Evolutionary conservation across 169 alveolate species (phyloP), one percentile per base, ranked within the genome.

Genomic region (Besnoitia besnoiti): DNA sequence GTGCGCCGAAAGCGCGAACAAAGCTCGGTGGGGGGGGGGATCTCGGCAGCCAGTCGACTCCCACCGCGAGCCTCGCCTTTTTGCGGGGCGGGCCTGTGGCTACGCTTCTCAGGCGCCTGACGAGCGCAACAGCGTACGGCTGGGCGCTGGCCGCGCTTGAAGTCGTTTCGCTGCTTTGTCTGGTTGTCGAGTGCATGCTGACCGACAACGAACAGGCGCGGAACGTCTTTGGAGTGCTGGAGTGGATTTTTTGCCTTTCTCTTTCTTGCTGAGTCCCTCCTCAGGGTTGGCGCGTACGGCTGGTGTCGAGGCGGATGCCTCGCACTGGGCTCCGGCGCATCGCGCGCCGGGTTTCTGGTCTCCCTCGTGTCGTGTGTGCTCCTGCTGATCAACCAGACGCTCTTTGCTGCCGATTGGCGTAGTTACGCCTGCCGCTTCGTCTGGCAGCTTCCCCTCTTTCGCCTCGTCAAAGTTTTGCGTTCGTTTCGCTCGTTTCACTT

Each of bases 141-240:
- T 39, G 82, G 0, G n/a, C 39, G 37, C 44, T 91, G 85, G 91
- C 94, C 19, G 91, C 89, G 30, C 85, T 55, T 24, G 91, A 91
- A 42, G 91, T 90, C 49, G 80, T 49, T 39, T 91, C 94, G 33
- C 14, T 91, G 16, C 30, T 47, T 30, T 89, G 79, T 47, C 91
- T 91, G 30, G 50, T 91, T 39, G 91, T 85, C 47, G 91, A 91
- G 40, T 82, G 89, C 76, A 30, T 40, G 85, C 37, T 91, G 91
- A 91, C 88, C 37, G 59, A 46, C 27, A 19, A 50, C 42, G 30
- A 59, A 21, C 33, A 61, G 14, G 30, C 62, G 5, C 16, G 59
- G 82, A n/a, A 35, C 16, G 49, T 35, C 33, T 85, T 84, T 67
- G 91, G 73, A 39, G 44, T 19, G 16, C 0, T 87, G 27, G 94